Conservation (phyloP, 2,329 filamentous ascomycete species). For the Pyrenophora teres region DNA sequence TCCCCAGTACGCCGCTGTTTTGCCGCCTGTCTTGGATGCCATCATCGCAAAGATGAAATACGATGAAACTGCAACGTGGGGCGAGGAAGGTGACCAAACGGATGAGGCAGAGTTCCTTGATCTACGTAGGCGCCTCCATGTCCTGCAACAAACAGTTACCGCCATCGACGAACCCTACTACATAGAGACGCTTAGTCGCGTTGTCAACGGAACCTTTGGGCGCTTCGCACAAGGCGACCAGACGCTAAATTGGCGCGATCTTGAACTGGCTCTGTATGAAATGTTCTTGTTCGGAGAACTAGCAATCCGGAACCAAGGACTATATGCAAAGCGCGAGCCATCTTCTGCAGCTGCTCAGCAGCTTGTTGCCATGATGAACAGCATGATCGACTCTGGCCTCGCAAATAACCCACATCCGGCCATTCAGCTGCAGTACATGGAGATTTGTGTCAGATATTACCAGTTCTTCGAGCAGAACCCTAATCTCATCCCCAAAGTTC, state of each 20-base stretch:
- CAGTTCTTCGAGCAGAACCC: conserved; percentile 88
- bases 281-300: conserved; percentile 96
- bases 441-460: conserved; percentile 93
- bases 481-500: conserved; percentile 78
- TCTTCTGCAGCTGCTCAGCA: conserved; percentile 79
- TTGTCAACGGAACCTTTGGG: conserved; percentile 87
- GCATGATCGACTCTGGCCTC: conserved; percentile 94
- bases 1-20: conserved; percentile 75
- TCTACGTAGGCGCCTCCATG: conserved; percentile 83
- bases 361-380: conserved; percentile 88
- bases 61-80: conserved; percentile 92
- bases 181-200: conserved; percentile 81
- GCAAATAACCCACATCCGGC: conserved; percentile 86
- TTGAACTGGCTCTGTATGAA: conserved; percentile 91
- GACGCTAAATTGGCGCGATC: conserved; percentile 88
- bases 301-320: conserved; percentile 82
- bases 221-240: conserved; percentile 72
- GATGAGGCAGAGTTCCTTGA: conserved; percentile 98
- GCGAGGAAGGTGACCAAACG: conserved; percentile 89
- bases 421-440: conserved; percentile 96
- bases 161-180: conserved; percentile 87
- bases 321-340: conserved; percentile 84
- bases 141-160: conserved; percentile 90
- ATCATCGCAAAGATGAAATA: conserved; percentile 97
- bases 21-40: conserved; percentile 85